Evolutionary conservation across 2,329 filamentous ascomycete species (phyloP), one percentile per base, ranked within the genome.

Genomic region (Nakataea oryzae): DNA sequence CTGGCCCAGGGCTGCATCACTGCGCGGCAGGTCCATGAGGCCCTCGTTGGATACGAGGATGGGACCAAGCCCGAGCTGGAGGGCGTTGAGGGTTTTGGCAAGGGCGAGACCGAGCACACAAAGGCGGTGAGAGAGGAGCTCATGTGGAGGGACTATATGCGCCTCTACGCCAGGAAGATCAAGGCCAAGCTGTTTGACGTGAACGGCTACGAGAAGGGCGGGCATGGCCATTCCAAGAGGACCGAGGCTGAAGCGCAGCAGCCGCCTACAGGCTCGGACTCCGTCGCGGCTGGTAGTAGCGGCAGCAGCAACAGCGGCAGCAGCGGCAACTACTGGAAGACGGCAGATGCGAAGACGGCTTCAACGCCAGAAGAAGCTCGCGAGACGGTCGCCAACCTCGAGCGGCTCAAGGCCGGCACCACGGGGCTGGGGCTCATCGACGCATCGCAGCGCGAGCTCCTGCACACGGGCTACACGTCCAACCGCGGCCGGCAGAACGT

Each of bases 71-170:
- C 71, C 0, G 63, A 67, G 1, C 77, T 78, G 58, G 68, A 76
- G 30, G 68, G 73, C 0, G 77, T 77, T 0, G 64, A 74, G 1
- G 88, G 87, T 0, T 92, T 86, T 62, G 87, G 85, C 0, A 73
- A 85, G 59, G 89, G 89, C 0, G 87, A 92, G 70, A 92, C 88
- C 60, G 82, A 84, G 32, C 89, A 90, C 0, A 91, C 88, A 0
- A 81, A 81, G 41, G 82, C 79, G 0, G 81, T 93, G 1, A 83
- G 90, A 0, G 87, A 90, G 62, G 89, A 93, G 69, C 76, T 95
- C 0, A 73, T 93, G 0, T 91, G 88, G 89, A 78, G 90, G 54
- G 90, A 93, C 68, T 93, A 93, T 69, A 91, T 93, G 86, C 81
- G 88, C 1, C 80, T 93, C 0, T 91, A 87, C 69, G 86, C 85